phyloP scores from a whole-genome alignment of 345 rosid species.

The Rubroshorea leprosula region DNA sequence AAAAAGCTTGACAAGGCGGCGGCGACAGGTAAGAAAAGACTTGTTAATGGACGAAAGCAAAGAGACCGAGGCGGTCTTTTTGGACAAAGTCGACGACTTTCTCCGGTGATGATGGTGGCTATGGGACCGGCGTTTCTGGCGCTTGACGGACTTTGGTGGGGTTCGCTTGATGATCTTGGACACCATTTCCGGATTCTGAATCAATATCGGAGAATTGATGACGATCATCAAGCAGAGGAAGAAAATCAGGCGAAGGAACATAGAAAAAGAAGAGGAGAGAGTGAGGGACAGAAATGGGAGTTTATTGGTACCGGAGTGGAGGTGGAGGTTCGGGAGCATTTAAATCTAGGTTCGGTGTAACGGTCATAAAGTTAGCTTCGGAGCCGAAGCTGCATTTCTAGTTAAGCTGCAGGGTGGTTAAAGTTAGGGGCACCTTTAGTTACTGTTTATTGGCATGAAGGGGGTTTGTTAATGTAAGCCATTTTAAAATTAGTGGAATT shows the following conservation, averaged over 20 bases:
- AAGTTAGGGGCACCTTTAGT: not conserved
- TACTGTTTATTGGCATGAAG: not conserved
- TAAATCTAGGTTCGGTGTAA: conserved; percentile 58
- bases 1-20: conserved; percentile 60
- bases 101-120: conserved; percentile 32
- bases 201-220: not conserved
- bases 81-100: conserved; percentile 5
- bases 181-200: conserved; percentile 42
- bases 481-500: no score
- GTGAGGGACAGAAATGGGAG: conserved; percentile 5
- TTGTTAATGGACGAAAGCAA: conserved; percentile 55
- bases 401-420: not conserved
- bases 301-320: conserved; percentile 1
- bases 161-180: conserved; percentile 41
- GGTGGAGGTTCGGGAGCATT: conserved; percentile 20
- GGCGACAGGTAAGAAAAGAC: conserved; percentile 52
- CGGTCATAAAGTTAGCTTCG: conserved; percentile 59
- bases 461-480: no score
- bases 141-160: conserved; percentile 40
- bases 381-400: conserved; percentile 33
- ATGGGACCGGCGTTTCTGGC: conserved; percentile 19
- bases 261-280: not conserved
- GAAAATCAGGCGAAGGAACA: not conserved
- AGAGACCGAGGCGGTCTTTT: conserved; percentile 32
- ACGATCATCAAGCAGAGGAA: not conserved